Conservation (phyloP, 2,329 filamentous ascomycete genomes). For the Rhynchosporium agropyri region DNA sequence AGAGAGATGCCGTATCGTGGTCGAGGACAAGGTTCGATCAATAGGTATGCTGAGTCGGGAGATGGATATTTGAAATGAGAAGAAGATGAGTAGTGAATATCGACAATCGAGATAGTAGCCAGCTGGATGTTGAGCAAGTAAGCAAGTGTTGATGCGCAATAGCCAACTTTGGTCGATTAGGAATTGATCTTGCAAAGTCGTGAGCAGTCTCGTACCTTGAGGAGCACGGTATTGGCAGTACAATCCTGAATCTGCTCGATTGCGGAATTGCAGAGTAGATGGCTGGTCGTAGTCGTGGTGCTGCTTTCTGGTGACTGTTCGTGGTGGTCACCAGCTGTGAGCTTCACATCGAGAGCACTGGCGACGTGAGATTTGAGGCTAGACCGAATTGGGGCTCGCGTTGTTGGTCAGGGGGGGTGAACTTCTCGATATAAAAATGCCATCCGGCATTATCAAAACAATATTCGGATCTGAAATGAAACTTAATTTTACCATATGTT, state of each 20-base stretch:
- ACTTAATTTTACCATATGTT: no score
- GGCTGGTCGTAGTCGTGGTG: constrained; percentile 31
- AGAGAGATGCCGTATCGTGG: not conserved
- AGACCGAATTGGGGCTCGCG: not conserved
- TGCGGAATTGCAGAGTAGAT: constrained; percentile 28
- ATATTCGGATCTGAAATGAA: no score
- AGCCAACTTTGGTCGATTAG: constrained; percentile 11
- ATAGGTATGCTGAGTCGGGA: not conserved
- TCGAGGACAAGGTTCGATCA: not conserved
- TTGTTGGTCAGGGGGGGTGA: not conserved
- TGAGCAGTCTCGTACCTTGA: constrained; percentile 22
- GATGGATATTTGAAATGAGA: constrained; percentile 11
- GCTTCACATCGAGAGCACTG: constrained; percentile 1
- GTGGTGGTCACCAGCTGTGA: constrained; percentile 4
- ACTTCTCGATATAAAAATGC: no score
- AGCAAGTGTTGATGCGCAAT: constrained; percentile 15
- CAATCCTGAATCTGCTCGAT: constrained; percentile 9
- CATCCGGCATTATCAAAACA: no score
- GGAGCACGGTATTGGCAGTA: constrained; percentile 10
- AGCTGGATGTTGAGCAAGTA: constrained; percentile 17
- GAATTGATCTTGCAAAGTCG: not conserved
- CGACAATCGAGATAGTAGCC: constrained; percentile 12
- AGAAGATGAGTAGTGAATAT: constrained; percentile 18
- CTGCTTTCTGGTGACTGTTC: constrained; percentile 25
- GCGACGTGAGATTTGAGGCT: not conserved